Evolutionary conservation across 352 stramenopile species (phyloP), one percentile per base, ranked within the genome.

Genomic region (Pythium inflatum): DNA sequence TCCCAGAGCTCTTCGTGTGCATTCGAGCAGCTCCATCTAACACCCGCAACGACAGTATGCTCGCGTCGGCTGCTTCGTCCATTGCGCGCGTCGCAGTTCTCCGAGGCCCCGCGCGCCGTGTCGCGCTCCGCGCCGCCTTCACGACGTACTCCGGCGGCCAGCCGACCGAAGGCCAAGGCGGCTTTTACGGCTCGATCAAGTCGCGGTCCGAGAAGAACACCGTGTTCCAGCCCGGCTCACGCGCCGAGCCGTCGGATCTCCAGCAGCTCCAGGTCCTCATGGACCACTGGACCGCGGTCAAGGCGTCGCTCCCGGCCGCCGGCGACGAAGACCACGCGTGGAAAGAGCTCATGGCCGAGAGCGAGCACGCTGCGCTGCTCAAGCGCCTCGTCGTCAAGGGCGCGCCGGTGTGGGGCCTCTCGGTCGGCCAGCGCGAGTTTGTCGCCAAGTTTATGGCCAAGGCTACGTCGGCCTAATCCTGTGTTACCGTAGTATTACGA

Each of bases 101-200:
- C 36, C 56, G 62, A 49, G 7, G 41, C n/a, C 38, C 11, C 20
- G 30, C 36, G 55, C 53, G 22, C 7, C 58, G 28, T 43, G 14
- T 31, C 22, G 56, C 40, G 27, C 12, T 36, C 5, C 62, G 62
- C n/a, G 66, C 59, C 22, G 54, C 68, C 30, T 77, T 91, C 50
- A 94, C 87, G 56, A 96, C 88, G 54, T 97, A 97, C 76, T 94
- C 85, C 22, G 91, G 89, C 58, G 91, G 91, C 41, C 91, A 97
- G 73, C 84, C 91, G 18, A 91, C 75, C 46, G 88, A 96, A 69
- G 91, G 91, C 41, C 91, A 97, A 68, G 91, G 91, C 45, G 92
- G 92, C 54, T 98, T 94, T 76, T 98, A 98, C 74, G 92, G 89
- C 54, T 90, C 87, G 28, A 80, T 89, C 63, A 92, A 93, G 68